Percentiles rank a stretch among this genome's conserved stretches.
phyloP scores from a whole-genome alignment of 1,284 basidiomycete species.

The Trametes polyzona region DNA sequence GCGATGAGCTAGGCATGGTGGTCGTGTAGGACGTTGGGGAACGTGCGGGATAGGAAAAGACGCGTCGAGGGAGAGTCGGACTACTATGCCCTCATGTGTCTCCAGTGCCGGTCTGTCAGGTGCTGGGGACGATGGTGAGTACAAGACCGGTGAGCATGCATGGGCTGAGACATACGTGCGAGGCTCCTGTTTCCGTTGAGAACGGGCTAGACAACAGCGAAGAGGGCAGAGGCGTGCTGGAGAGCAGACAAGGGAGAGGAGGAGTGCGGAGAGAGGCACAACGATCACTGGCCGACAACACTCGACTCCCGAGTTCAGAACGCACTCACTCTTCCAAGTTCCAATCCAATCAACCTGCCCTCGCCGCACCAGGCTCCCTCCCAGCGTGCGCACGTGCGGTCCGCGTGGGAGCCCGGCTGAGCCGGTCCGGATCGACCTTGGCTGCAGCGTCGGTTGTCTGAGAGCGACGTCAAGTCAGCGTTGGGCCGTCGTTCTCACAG shows the following conservation, averaged over 20 bases:
- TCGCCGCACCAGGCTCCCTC: conserved; percentile 14
- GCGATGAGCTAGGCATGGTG: conserved; percentile 33
- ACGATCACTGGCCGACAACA: neutral
- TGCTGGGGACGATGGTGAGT: no score
- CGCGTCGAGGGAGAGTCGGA: neutral
- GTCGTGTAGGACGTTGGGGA: conserved; percentile 25
- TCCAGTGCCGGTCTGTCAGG: neutral
- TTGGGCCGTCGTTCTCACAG: no score
- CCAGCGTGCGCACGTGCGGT: conserved; percentile 5
- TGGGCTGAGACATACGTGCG: conserved; percentile 4
- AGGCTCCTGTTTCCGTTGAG: neutral
- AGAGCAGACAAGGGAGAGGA: neutral
- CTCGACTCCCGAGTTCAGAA: neutral
- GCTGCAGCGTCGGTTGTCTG: neutral
- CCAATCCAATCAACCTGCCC: neutral
- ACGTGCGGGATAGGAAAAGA: neutral
- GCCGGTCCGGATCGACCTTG: neutral
- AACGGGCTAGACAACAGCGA: neutral
- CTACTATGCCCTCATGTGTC: conserved; percentile 15
- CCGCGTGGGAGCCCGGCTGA: neutral
- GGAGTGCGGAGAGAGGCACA: neutral
- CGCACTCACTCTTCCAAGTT: no score
- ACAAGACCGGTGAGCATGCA: no score
- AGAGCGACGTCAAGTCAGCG: no score
- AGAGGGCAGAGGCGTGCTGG: neutral